Evolutionary conservation across 2,329 filamentous ascomycete genomes (phyloP), one percentile per base, ranked within the genome.

Genomic region (Chaetothyriales sp.): DNA sequence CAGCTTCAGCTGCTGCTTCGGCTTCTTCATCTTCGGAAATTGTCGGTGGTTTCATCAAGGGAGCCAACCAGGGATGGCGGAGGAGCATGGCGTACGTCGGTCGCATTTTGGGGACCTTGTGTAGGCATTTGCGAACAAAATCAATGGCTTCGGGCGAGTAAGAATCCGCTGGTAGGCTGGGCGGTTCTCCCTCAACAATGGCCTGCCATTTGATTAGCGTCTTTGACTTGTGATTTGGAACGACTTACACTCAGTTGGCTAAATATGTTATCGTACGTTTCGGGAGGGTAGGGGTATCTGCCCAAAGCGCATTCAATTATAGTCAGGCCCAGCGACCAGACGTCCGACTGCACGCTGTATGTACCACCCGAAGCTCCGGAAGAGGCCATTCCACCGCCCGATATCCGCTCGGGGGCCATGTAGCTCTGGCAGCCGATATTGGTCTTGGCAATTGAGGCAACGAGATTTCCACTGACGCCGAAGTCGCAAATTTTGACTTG

Each of bases 351-450:
- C 43, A 98, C 92, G 66, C 87, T 94, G 69, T 98, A 98, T 2
- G 90, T 94, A 52, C 90, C 90, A 54, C 83, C 84, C 5, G 79
- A 75, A 18, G 82, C 75, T 22, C 83, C 83, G 3, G 80, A 76
- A 56, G 84, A 78, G 53, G 86, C 81, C 63, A 89, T 81, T 19
- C 85, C 85, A 52, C 89, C 89, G 47, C 87, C 88, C 7, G 88
- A 88, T 62, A 98, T 98, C 58, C 92, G 77, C 68, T 98, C 92
- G 0, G 92, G 92, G 0, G 92, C 92, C 92, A 98, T 98, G 71
- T 98, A 98, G 65, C 89, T 95, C 70, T 98, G 92, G 64, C 92
- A 98, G 43, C 92, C 92, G 63, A 98, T 98, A 66, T 98, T 98
- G 25, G 92, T 98, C 70, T 94, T 95, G 49, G 92, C 92, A 62